Conservation (phyloP, 129 eudicot species). For the Tagetes patula region DNA sequence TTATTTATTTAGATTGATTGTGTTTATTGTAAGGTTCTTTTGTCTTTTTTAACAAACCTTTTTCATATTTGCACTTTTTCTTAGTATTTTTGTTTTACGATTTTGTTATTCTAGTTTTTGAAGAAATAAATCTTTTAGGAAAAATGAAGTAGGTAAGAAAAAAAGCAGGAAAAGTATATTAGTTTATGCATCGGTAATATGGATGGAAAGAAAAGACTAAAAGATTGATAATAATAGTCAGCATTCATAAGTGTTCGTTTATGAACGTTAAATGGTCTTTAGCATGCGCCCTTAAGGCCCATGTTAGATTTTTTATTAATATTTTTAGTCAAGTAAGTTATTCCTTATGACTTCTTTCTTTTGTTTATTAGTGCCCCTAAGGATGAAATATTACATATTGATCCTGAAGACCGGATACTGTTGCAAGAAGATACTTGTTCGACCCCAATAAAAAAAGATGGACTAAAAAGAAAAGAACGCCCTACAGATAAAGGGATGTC, state of each 20-base stretch:
- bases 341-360: conserved; percentile 4
- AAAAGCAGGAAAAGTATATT: neutral
- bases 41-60: neutral
- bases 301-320: too few species aligned
- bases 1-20: neutral
- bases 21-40: neutral
- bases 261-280: neutral
- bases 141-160: neutral
- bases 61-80: neutral
- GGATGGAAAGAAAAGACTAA: neutral
- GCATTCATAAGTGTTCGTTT: neutral
- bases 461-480: conserved; percentile 77
- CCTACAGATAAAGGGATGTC: conserved; percentile 93
- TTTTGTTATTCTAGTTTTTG: neutral
- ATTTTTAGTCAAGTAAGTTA: conserved; percentile 5
- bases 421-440: conserved; percentile 70
- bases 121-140: neutral
- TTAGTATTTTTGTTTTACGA: neutral
- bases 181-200: neutral
- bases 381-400: conserved; percentile 50
- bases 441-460: conserved; percentile 79
- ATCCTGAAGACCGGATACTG: conserved; percentile 84
- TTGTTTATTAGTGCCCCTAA: conserved; percentile 62
- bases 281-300: neutral
- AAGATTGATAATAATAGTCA: neutral